Evolutionary conservation across 768 basidiomycete species (phyloP), one percentile per base, ranked within the genome.

Genomic region (Gloeophyllum trabeum): DNA sequence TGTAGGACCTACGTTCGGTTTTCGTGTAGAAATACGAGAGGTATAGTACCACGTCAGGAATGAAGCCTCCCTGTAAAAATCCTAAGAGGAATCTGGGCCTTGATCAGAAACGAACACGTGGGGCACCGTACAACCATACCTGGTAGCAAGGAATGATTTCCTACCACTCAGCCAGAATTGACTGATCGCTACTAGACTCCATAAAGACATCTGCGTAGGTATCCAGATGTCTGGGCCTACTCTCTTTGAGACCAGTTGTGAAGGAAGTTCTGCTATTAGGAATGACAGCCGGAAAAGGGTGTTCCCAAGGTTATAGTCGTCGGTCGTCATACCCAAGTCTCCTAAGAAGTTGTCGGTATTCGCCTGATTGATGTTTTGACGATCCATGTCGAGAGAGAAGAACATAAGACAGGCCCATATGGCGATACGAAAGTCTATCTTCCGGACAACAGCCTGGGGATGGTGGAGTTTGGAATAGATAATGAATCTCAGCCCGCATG

Each of bases 211-310:
- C 69, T 80, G 76, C 20, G 61, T 64, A 1, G 76, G 75, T 43
- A 81, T 67, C 77, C 77, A 81, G 6, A 75, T 60, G 57, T 83
- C 80, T 0, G 79, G 78, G 0, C 80, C 79, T 18, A 82, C 58
- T 4, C 76, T 67, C 54, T 84, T 82, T 26, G 76, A 79, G 24
- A 84, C 54, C 16, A 81, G 61, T 51, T 82, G 79, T 0, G 79
- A 81, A 14, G 80, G 80, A n/a, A 83, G 60, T 53, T 82, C 80
- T 57, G 65, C 64, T 14, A 56, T 46, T 22, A 60, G 47, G 56
- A 74, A 77, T 0, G 81, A 56, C 0, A 71, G 73, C n/a, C n/a
- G n/a, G n/a, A n/a, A n/a, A n/a, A n/a, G n/a, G n/a, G n/a, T n/a
- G 55, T 79, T 80, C 13, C 79, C 78, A 4, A 78, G 60, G 48